phyloP scores from a whole-genome alignment of 768 basidiomycete genomes.

The Lactifluus subvellereus region DNA sequence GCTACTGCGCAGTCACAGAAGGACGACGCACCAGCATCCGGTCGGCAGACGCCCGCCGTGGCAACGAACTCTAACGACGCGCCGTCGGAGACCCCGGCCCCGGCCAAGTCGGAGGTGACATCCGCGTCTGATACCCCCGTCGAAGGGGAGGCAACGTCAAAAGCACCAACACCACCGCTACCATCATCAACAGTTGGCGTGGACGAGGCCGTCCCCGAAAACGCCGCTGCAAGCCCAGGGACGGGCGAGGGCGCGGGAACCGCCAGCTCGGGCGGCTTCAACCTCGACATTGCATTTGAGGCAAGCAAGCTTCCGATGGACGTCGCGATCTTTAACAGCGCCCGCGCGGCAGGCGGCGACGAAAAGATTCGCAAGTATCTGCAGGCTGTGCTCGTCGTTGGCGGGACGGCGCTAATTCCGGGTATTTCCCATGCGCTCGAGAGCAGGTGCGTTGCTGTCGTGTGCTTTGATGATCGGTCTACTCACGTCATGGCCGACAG shows the following conservation, averaged over 20 bases:
- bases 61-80: constrained; percentile 18
- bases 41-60: constrained; percentile 26
- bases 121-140: constrained; percentile 23
- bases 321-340: constrained; percentile 88
- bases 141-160: constrained; percentile 18
- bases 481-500: constrained; percentile 32
- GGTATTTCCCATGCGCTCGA: constrained; percentile 84
- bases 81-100: constrained; percentile 21
- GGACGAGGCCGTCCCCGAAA: constrained; percentile 11
- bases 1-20: constrained; percentile 5
- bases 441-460: constrained; percentile 57
- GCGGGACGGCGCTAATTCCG: constrained; percentile 73
- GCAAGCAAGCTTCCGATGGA: constrained; percentile 88
- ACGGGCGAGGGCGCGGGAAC: constrained; percentile 10
- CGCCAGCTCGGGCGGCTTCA: constrained; percentile 31
- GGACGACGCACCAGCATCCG: constrained; percentile 21
- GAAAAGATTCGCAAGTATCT: constrained; percentile 88
- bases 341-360: constrained; percentile 80
- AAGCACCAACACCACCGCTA: constrained; percentile 24
- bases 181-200: constrained; percentile 20
- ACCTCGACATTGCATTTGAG: constrained; percentile 77
- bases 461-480: background rate
- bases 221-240: constrained; percentile 6
- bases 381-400: constrained; percentile 81
- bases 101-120: constrained; percentile 22